Percentiles rank a stretch among this genome's conserved stretches.
Conservation (phyloP, 768 basidiomycete genomes). For the Strobilomyces confusus region DNA sequence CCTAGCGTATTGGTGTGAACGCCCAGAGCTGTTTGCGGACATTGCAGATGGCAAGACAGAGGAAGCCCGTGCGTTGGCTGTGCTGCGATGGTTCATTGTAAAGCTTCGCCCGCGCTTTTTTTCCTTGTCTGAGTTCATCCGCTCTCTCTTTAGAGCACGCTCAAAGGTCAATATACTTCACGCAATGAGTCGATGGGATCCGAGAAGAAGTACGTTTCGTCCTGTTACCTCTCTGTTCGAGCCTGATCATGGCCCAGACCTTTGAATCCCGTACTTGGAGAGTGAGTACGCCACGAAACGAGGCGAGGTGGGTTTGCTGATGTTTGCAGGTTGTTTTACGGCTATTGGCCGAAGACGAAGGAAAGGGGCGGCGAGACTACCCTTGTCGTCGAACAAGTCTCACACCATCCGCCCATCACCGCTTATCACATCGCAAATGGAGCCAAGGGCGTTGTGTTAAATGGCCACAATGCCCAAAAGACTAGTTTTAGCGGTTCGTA, state of each 20-base stretch:
- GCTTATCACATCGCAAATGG: constrained; percentile 86
- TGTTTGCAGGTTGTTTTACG: constrained; percentile 70
- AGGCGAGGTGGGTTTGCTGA: not conserved
- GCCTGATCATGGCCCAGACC: constrained; percentile 49
- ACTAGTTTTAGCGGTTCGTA: constrained; percentile 78
- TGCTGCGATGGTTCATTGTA: constrained; percentile 96
- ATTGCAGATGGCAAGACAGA: constrained; percentile 75
- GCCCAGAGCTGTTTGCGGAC: constrained; percentile 81
- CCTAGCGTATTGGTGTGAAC: constrained; percentile 95
- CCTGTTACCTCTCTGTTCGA: not conserved
- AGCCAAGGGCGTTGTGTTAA: constrained; percentile 66
- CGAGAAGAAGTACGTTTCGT: constrained; percentile 81
- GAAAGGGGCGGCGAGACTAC: constrained; percentile 74
- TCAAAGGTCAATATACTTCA: constrained; percentile 94
- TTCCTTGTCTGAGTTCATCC: constrained; percentile 1
- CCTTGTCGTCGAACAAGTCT: constrained; percentile 91
- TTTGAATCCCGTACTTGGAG: constrained; percentile 92
- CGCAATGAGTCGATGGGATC: constrained; percentile 94
- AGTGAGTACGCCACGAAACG: constrained; percentile 47
- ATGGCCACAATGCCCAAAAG: constrained; percentile 93
- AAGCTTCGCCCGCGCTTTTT: not conserved
- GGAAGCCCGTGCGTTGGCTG: constrained; percentile 70
- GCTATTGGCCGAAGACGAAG: constrained; percentile 71
- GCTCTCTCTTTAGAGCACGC: constrained; percentile 57
- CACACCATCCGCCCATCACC: constrained; percentile 89